Conservation (phyloP, 257 asterid species). For the Scutellaria barbata region DNA sequence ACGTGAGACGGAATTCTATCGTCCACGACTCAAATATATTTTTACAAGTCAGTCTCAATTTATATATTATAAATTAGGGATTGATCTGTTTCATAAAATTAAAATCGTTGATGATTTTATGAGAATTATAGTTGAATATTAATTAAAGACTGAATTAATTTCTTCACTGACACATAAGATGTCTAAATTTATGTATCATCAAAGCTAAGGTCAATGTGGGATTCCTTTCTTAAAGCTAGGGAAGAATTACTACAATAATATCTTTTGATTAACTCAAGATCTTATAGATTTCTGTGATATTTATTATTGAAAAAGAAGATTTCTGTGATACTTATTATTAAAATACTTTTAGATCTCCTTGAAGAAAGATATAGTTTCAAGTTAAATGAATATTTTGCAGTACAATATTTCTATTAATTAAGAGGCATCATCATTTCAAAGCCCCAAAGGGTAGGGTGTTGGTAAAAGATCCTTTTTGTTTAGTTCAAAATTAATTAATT, state of each 20-base stretch:
- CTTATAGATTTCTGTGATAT: slow-evolving; percentile 41
- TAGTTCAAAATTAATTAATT: background rate
- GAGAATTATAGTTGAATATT: no score
- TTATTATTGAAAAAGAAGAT: background rate
- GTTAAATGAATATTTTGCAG: background rate
- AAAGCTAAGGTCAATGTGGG: slow-evolving; percentile 24
- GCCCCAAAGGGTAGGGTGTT: slow-evolving; percentile 16
- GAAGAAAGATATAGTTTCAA: slow-evolving; percentile 25
- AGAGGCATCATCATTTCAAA: slow-evolving; percentile 8
- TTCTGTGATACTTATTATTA: slow-evolving; percentile 33
- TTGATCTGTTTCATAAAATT: no score
- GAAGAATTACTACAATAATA: background rate
- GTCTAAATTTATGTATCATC: slow-evolving; percentile 6
- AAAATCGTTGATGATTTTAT: no score
- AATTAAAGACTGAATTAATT: no score
- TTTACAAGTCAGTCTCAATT: no score
- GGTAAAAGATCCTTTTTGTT: slow-evolving; percentile 28
- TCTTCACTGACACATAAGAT: no score
- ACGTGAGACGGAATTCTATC: no score
- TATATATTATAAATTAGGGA: no score
- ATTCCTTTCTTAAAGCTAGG: slow-evolving; percentile 34
- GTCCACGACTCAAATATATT: no score
- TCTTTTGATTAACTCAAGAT: slow-evolving; percentile 41
- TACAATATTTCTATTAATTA: slow-evolving; percentile 17
- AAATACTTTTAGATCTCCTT: background rate